phyloP scores from a whole-genome alignment of 2,329 filamentous ascomycete genomes.

The Ophiocordyceps camponoti-rufipedis region DNA sequence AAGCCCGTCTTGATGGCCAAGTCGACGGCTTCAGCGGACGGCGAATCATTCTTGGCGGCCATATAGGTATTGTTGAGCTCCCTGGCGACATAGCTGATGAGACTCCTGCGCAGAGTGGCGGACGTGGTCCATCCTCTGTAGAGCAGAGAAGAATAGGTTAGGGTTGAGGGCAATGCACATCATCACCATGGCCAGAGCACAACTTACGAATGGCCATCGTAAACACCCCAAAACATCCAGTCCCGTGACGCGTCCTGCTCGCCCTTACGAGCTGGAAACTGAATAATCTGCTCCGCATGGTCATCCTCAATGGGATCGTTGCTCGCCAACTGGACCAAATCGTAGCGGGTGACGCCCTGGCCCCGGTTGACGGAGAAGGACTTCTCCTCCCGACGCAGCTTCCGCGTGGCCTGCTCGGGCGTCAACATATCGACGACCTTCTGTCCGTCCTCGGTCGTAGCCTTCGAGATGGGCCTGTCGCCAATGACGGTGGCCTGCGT shows the following conservation, averaged over 20 bases:
- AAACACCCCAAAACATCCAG: slow-evolving; percentile 99
- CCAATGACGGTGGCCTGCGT: slow-evolving; percentile 75
- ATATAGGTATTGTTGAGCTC: slow-evolving; percentile 90
- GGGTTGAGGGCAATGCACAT: not conserved
- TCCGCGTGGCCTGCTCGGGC: slow-evolving; percentile 80
- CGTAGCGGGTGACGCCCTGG: slow-evolving; percentile 82
- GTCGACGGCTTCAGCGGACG: slow-evolving; percentile 67
- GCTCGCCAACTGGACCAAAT: slow-evolving; percentile 83
- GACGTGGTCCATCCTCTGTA: slow-evolving; percentile 90
- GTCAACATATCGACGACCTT: slow-evolving; percentile 93
- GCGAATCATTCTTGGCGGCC: slow-evolving; percentile 41
- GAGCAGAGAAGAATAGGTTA: not conserved
- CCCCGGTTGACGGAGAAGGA: slow-evolving; percentile 83
- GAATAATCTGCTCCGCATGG: slow-evolving; percentile 93
- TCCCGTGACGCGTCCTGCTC: slow-evolving; percentile 37
- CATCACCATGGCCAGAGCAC: not conserved
- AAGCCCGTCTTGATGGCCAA: slow-evolving; percentile 87
- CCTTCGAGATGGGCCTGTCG: slow-evolving; percentile 75
- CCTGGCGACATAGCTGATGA: slow-evolving; percentile 82
- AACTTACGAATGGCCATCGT: slow-evolving; percentile 82
- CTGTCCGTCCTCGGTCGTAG: slow-evolving; percentile 65
- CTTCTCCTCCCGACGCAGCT: slow-evolving; percentile 75
- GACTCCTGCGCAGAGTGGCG: slow-evolving; percentile 77
- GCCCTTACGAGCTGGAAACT: slow-evolving; percentile 47
- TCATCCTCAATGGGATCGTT: slow-evolving; percentile 98